These are phyloP conservation scores for Saksenaea vasiformis DNA, from an alignment of 371 early-diverging fungal species.

Conservation along the genomic window DNA sequence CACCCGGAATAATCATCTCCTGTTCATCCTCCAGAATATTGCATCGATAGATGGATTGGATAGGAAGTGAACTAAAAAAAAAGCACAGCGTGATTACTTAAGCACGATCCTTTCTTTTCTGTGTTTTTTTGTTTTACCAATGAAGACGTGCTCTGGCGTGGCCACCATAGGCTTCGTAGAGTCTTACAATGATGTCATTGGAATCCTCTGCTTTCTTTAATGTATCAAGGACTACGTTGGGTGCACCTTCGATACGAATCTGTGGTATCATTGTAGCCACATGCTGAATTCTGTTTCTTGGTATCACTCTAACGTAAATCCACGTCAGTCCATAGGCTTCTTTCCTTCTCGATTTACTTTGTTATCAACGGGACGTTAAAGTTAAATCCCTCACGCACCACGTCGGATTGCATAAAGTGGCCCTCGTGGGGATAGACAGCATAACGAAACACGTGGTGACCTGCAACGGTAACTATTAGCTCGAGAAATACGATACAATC, in stretches of 20 bases:
- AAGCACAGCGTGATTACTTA: neutral
- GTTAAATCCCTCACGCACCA: constrained; percentile 81
- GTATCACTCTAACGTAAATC: constrained; percentile 16
- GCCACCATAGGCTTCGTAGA: constrained; percentile 90
- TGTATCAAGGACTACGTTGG: constrained; percentile 86
- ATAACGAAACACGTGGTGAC: constrained; percentile 77
- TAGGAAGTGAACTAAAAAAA: constrained; percentile 42
- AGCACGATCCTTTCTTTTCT: neutral
- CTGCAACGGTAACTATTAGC: neutral
- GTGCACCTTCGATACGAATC: constrained; percentile 59
- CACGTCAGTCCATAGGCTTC: neutral
- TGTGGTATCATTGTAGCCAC: constrained; percentile 31
- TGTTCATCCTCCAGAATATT: constrained; percentile 79
- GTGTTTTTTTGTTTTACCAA: constrained; percentile 40
- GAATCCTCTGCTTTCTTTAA: constrained; percentile 83
- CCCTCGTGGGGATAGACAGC: constrained; percentile 87
- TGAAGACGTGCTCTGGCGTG: constrained; percentile 61
- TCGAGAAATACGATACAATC: neutral
- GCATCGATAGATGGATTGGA: constrained; percentile 61
- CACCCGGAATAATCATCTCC: constrained; percentile 15
- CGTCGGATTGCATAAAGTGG: constrained; percentile 76
- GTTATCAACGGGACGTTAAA: constrained; percentile 79
- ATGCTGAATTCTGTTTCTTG: constrained; percentile 5
- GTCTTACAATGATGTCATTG: constrained; percentile 68
- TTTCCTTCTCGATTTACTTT: constrained; percentile 31